phyloP scores from a whole-genome alignment of 345 rosid species.

The Citrus sinensis region DNA sequence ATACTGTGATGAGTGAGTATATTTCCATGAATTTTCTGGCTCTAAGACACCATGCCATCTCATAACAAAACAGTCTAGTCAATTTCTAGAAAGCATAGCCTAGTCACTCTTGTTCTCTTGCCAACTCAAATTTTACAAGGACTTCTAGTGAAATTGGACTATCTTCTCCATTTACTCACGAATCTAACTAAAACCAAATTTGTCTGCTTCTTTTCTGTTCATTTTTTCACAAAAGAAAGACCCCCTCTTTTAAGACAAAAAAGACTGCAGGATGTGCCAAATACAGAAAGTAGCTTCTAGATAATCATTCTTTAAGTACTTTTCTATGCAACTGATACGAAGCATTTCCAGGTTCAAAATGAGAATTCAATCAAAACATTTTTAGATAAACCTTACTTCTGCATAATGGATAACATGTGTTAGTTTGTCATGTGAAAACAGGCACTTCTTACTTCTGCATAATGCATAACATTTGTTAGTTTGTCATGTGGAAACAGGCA shows the following conservation, averaged over 20 bases:
- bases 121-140: too few species aligned
- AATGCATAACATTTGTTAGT: not conserved
- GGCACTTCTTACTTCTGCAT: too few species aligned
- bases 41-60: not conserved
- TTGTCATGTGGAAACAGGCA: constrained; percentile 34
- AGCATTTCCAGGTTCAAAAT: not conserved
- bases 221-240: not conserved
- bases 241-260: not conserved
- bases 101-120: not conserved
- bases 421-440: too few species aligned
- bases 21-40: not conserved
- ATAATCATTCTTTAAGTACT: not conserved
- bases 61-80: not conserved
- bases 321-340: not conserved
- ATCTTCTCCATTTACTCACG: not conserved
- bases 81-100: not conserved
- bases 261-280: not conserved
- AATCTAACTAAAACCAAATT: not conserved
- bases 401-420: too few species aligned
- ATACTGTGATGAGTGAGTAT: too few species aligned
- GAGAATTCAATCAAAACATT: not conserved
- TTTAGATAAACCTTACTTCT: too few species aligned
- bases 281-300: not conserved
- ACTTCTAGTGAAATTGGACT: too few species aligned
- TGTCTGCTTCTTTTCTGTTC: not conserved